Base-by-base conservation (phyloP, 352 stramenopile genomes). In the Globisporangium yorkense region DNA sequence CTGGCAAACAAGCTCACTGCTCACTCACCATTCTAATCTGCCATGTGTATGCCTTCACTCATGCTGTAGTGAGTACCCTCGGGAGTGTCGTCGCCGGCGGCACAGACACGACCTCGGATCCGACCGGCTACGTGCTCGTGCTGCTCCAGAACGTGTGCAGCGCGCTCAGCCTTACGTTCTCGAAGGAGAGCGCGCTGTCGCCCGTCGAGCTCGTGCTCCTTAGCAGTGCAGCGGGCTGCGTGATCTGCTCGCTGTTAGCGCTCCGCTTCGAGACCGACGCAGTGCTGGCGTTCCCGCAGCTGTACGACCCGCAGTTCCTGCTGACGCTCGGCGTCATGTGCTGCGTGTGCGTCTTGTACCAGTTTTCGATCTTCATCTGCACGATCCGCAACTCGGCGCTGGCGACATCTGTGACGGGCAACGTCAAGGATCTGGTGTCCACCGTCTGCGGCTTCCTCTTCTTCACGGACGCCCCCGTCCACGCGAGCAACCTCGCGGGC, bases 351-450 rank as follows among this genome's bases (percentile, higher is more conserved):
- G 74, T 87, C 60, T 61, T 88, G 8, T 90, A 88, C 66, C 77
- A 90, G 64, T 84, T 90, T 53, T 80, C 80, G 7, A 70, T 90
- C 51, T 77, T 84, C 63, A 62, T 86, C 27, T 88, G 80, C 63
- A 90, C 77, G 18, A 66, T 87, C 13, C 70, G 67, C 44, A 90
- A 82, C 49, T 90, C 80, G 21, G 75, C 80, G 49, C 68, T 90
- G 24, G 83, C 80, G 21, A 90, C 80, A 20, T 88, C 80, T 0
- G 77, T 90, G 49, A 90, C 80, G 5, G 80, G 80, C 46, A 90
- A 90, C 62, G 61, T 90, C 56, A 90, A 90, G 61, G 80, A 90
- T 65, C 43, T 90, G 18, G 67, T 73, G 44, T 84, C 80, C 10
- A 90, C 80, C 0, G 46, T 82, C 8, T 72, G 75, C 35, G 74